Base-by-base conservation (phyloP, 768 basidiomycete genomes). In the Erythrobasidium yunnanense region DNA sequence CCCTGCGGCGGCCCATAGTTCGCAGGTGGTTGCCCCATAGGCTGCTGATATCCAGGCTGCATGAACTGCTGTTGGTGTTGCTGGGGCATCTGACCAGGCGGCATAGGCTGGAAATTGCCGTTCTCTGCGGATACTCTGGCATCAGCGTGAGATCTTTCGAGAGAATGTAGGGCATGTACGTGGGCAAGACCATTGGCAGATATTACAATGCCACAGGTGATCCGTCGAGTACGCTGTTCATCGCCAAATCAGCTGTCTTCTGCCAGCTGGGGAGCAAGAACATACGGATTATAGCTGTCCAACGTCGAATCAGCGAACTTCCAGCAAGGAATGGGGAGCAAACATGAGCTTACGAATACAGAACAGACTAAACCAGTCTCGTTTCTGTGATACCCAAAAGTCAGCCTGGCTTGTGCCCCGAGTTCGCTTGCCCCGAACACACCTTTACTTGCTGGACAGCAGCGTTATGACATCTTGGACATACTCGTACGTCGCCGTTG, bases 301-400 rank as follows among this genome's bases (percentile, higher is more conserved):
- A n/a, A n/a, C n/a, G n/a, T n/a, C n/a, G n/a, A n/a, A n/a, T n/a
- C n/a, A n/a, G n/a, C n/a, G n/a, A n/a, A n/a, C n/a, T n/a, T n/a
- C n/a, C n/a, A n/a, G n/a, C n/a, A n/a, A n/a, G n/a, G n/a, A n/a
- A n/a, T n/a, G n/a, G n/a, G n/a, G n/a, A n/a, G n/a, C n/a, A n/a
- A n/a, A n/a, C n/a, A n/a, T n/a, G n/a, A n/a, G n/a, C n/a, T n/a
- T n/a, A n/a, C n/a, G 60, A 13, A 63, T 32, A 30, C 60, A 63
- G 60, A 63, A 63, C n/a, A 63, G 60, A 18, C 52, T 49, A 32
- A 63, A 63, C 60, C 60, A 63, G 46, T 63, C 60, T 7, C 47
- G 2, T 23, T 63, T 63, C 60, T 63, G 38, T 11, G 11, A 11
- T 11, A 42, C 38, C 38, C 11, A 42, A 42, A 11, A 42, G n/a